Percentiles rank a stretch among this genome's conserved stretches.
phyloP scores from a whole-genome alignment of 2,329 filamentous ascomycete genomes.

The Fusarium sp. region DNA sequence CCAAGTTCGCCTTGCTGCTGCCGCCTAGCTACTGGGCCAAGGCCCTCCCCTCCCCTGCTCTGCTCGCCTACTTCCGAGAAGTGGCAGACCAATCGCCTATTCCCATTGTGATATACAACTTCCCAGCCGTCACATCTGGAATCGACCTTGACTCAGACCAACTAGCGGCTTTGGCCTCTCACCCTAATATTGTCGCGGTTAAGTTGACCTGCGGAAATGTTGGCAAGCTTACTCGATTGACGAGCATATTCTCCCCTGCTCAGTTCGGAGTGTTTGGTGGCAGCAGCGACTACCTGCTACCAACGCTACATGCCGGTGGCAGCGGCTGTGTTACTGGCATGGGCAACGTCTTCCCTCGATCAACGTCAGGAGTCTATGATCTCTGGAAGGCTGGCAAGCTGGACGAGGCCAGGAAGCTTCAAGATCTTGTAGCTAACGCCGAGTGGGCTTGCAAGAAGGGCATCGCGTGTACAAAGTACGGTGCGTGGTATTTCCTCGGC shows the following conservation, averaged over 20 bases:
- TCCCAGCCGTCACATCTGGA: constrained; percentile 75
- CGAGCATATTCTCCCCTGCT: constrained; percentile 54
- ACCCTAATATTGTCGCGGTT: constrained; percentile 78
- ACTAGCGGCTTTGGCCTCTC: constrained; percentile 70
- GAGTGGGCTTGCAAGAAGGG: constrained; percentile 68
- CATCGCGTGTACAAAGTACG: constrained; percentile 63
- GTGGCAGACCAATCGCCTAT: constrained; percentile 75
- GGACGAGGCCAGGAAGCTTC: constrained; percentile 58
- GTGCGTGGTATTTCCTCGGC: constrained; percentile 60
- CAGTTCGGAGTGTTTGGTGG: constrained; percentile 63
- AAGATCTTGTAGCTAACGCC: constrained; percentile 61
- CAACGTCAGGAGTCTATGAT: constrained; percentile 58
- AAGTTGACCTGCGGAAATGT: constrained; percentile 80
- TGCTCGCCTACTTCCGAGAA: constrained; percentile 77
- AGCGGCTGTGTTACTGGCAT: constrained; percentile 63
- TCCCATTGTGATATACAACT: constrained; percentile 80
- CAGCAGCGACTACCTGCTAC: constrained; percentile 61
- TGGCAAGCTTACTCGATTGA: constrained; percentile 76
- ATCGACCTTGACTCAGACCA: constrained; percentile 76
- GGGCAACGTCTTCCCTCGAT: constrained; percentile 64
- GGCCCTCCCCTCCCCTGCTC: constrained; percentile 63
- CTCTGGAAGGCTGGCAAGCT: constrained; percentile 57
- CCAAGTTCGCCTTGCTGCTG: constrained; percentile 81
- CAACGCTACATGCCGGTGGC: constrained; percentile 57
- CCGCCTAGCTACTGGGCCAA: constrained; percentile 81